Base-by-base conservation (phyloP, 192 early-diverging fungal species). In the Haplosporangium gracile region DNA sequence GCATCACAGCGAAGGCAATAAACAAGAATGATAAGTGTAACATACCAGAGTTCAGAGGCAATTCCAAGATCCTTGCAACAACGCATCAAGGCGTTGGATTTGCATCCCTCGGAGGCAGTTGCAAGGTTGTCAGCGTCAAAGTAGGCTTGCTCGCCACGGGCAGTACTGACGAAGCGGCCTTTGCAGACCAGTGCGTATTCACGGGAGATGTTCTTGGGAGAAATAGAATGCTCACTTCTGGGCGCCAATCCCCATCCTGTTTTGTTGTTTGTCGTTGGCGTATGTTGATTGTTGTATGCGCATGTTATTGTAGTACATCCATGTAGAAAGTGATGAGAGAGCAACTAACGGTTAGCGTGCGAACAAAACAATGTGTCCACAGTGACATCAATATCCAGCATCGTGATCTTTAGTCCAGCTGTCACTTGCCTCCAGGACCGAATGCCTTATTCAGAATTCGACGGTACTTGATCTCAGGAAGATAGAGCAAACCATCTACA, bases 381-480 rank as follows among this genome's bases (percentile, higher is more conserved):
- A 39, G 9, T 55, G 24, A n/a, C 9, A 24, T 9, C 29, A 0
- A 70, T 38, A 40, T 42, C 24, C 38, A n/a, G 68, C 39, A 47
- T 1, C 42, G 20, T 70, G 43, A 1, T 15, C 13, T 9, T 15
- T 2, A 11, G 11, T n/a, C 39, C 72, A 15, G 2, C n/a, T 68
- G 2, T 29, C 11, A 80, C 78, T 68, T 87, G 81, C 94, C 95
- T 80, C 96, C 98, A 24, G 98, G 98, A 26, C 97, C 97, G 91
- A 99, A 99, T 10, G 97, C 96, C 65, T 92, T 93, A 90, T 98
- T 98, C 53, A 99, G 92, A 68, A 98, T 96, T 53, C 97, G 94
- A n/a, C 98, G 93, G 88, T 98, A 98, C 77, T 98, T 98, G 82
- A 99, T 99, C 89, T 99, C 98, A 51, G 97, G 97, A 24, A 99